Base-by-base conservation (phyloP, 2,329 filamentous ascomycete genomes). In the Diaporthe vaccinii region DNA sequence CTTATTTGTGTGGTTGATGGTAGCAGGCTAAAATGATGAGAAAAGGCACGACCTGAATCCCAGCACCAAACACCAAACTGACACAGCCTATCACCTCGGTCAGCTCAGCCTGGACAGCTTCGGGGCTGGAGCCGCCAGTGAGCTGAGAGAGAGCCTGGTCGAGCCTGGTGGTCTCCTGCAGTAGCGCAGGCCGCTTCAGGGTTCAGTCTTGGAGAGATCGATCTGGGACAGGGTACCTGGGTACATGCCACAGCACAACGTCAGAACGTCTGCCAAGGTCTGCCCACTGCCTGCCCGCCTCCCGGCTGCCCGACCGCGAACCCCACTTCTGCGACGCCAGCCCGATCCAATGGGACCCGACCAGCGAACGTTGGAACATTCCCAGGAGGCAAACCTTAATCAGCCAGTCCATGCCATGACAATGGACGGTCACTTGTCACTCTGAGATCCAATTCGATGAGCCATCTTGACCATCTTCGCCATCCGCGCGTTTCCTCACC, bases 121-220 rank as follows among this genome's bases (percentile, higher is more conserved):
- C 80, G 1, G 83, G 74, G 14, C 76, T 76, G 59, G 81, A 81
- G 12, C 77, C 71, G 25, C 36, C 31, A 67, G 82, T 83, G 6
- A 83, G 73, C 14, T 65, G 31, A 1, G 62, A 71, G 17, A 80
- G 74, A 12, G 78, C 76, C 20, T 70, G 49, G 14, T 78, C 77
- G 58, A 80, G 75, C 0, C 73, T 73, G 28, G 69, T 74, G 9
- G 59, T 53, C 49, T 65, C 71, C 51, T 76, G 65, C 65, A 68
- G 65, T 53, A 68, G 65, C 46, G 46, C 65, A 53, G 31, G 28
- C 31, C n/a, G 14, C 31, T 53, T n/a, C 65, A 68, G 65, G 65
- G 65, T 68, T 68, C 65, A 68, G 46, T 68, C 65, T 39, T 68
- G 65, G 31, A 51, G 44, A 68, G 62, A 68, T 51, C 62, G 62